A percentile compares a stretch with the other conserved stretches of the same genome.
Evolutionary conservation across 495 filamentous ascomycete genomes (phyloP).

Genomic region (Diplogelasinospora grovesii): DNA sequence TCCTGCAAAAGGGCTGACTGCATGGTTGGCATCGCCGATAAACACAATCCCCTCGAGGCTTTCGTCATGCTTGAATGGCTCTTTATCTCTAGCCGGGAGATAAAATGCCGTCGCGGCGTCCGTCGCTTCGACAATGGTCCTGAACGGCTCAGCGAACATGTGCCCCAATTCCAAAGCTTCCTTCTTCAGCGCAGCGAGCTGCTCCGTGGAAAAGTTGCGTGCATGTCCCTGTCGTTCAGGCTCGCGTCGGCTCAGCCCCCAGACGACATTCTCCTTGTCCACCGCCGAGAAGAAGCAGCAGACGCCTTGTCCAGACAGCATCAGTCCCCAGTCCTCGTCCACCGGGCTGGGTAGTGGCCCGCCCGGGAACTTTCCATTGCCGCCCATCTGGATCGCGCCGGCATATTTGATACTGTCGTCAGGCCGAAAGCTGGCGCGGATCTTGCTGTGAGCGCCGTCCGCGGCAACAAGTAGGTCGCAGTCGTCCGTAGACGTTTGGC

Average conservation of each 20-base stretch:
- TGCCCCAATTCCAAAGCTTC: slow-evolving; percentile 20
- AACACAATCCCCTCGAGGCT: slow-evolving; percentile 23
- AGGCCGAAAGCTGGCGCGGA: slow-evolving; percentile 27
- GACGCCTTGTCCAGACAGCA: slow-evolving; percentile 22
- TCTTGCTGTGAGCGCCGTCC: slow-evolving; percentile 34
- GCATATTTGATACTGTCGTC: slow-evolving; percentile 27
- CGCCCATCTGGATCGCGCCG: slow-evolving; percentile 25
- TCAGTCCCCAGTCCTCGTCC: slow-evolving; percentile 26
- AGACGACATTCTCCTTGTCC: slow-evolving; percentile 25
- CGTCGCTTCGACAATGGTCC: slow-evolving; percentile 25
- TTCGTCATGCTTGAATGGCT: slow-evolving; percentile 27
- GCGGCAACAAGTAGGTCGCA: slow-evolving; percentile 34
- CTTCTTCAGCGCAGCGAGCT: slow-evolving; percentile 12
- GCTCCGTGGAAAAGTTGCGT: neutral
- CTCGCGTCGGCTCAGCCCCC: slow-evolving; percentile 25
- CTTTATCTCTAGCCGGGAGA: slow-evolving; percentile 29
- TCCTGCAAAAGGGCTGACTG: slow-evolving; percentile 38
- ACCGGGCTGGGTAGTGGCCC: slow-evolving; percentile 20
- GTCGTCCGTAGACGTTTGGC: slow-evolving; percentile 13
- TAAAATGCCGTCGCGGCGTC: slow-evolving; percentile 20
- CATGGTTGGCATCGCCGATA: slow-evolving; percentile 40
- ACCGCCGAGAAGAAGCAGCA: slow-evolving; percentile 30
- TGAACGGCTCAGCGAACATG: slow-evolving; percentile 25
- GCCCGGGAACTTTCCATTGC: slow-evolving; percentile 19
- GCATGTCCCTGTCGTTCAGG: neutral